Evolutionary conservation across 306 rosid genomes (phyloP).

Genomic region (Lagenaria siceraria): DNA sequence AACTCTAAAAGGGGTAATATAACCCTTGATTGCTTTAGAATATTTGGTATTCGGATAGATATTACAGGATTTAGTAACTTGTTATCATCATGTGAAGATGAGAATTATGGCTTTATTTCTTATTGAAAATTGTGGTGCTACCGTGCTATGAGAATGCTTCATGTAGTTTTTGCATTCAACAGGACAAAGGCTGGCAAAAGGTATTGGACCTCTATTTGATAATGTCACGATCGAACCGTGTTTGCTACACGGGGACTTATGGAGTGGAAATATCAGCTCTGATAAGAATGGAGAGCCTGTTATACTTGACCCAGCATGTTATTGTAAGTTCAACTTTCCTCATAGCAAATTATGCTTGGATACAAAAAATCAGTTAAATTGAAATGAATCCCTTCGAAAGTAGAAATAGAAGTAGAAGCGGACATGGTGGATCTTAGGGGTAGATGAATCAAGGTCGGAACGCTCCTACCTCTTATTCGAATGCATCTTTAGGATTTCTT

Average conservation of each 20-base stretch:
- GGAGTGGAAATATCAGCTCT: conserved; percentile 90
- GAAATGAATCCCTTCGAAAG: background rate
- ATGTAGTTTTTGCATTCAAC: conserved; percentile 1
- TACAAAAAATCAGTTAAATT: background rate
- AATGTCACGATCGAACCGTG: conserved; percentile 62
- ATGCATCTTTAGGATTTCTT: background rate
- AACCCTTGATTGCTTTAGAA: background rate
- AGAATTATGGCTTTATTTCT: background rate
- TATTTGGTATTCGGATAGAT: background rate
- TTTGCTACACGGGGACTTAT: conserved; percentile 87
- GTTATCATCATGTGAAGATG: background rate
- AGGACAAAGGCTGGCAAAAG: conserved; percentile 75
- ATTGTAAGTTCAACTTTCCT: conserved; percentile 54
- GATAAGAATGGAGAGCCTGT: conserved; percentile 83
- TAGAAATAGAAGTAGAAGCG: background rate
- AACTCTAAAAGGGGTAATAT: background rate
- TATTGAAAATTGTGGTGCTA: background rate
- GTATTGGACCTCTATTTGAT: conserved; percentile 56
- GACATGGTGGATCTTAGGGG: background rate
- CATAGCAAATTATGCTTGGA: background rate
- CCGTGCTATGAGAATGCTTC: background rate
- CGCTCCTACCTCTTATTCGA: background rate
- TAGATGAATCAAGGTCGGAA: background rate
- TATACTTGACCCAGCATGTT: conserved; percentile 89
- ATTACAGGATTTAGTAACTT: background rate